These are phyloP conservation scores for Bacterosira constricta DNA, from an alignment of 108 stramenopile species.

Conservation along the genomic window DNA sequence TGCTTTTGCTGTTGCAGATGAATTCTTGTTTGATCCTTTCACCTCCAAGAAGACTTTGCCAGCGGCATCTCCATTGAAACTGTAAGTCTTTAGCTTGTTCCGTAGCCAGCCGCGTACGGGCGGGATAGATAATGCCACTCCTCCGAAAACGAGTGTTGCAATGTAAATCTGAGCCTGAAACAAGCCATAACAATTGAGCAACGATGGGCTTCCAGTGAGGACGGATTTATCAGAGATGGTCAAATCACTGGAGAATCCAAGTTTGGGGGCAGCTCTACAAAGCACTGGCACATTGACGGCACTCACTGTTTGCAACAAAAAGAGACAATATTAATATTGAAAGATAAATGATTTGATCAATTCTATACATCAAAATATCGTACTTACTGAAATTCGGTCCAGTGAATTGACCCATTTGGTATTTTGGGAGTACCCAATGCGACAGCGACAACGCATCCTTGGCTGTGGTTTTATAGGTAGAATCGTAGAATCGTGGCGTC, in stretches of 20 bases:
- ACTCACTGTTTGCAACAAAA: too few relatives aligned
- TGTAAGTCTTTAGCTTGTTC: constrained; percentile 3
- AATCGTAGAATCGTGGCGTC: constrained; percentile 4
- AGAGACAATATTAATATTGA: too few relatives aligned
- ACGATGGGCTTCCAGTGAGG: constrained; percentile 5
- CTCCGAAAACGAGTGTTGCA: not conserved
- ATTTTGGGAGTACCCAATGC: constrained; percentile 5
- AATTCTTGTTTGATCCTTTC: not conserved
- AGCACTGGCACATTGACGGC: constrained; percentile 17
- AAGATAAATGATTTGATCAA: too few relatives aligned
- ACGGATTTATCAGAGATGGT: constrained; percentile 15
- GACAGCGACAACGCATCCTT: constrained; percentile 13
- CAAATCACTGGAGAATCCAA: constrained; percentile 11
- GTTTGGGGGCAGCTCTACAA: constrained; percentile 10
- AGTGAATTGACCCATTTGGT: constrained; percentile 15
- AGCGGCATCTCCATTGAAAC: constrained; percentile 17
- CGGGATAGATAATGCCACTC: constrained; percentile 9
- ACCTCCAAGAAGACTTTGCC: constrained; percentile 12
- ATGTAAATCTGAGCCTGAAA: constrained; percentile 12
- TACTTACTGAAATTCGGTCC: constrained; percentile 33
- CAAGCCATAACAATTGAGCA: constrained; percentile 17
- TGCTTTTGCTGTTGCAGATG: constrained; percentile 12
- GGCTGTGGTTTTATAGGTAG: constrained; percentile 5
- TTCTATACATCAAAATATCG: too few relatives aligned
- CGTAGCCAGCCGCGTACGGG: constrained; percentile 17